Evolutionary conservation across 2,329 filamentous ascomycete species (phyloP), one percentile per base, ranked within the genome.

Genomic region (Metarhizium anisopliae): DNA sequence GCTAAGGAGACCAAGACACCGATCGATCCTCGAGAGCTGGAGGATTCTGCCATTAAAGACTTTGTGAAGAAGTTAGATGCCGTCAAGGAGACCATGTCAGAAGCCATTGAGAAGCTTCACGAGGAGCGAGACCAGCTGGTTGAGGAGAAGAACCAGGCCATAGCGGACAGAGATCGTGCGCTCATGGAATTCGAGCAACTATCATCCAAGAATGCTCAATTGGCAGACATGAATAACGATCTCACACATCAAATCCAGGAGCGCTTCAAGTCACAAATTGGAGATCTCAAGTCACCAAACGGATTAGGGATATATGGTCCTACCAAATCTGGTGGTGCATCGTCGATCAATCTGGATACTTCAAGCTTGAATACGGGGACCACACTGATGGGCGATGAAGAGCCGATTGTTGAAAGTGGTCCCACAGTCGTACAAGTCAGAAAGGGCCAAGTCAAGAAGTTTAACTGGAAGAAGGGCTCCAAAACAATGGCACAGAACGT

Each of bases 381-480:
- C 3, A 85, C 85, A 0, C 68, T 85, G 62, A 76, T 86, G 53
- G 76, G 79, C 25, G 82, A 85, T 18, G 87, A 89, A 50, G 90
- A 94, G 45, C 78, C 77, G 0, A 77, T 83, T 55, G 70, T 84
- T n/a, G 81, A 84, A 59, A 78, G 84, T 32, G 88, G 90, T 2
- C 92, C 94, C n/a, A 94, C 95, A 58, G 89, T 97, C 38, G 89
- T 97, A 58, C 95, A 94, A 64, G 95, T 97, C 59, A 85, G 91
- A 64, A 97, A 96, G 74, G 91, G 89, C 35, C 91, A 96, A 68
- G 85, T 87, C 54, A 95, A 91, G 76, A 97, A 96, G 70, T 96
- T 96, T 74, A 96, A 96, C 74, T 97, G 94, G 92, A 96, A 96
- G 80, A 96, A 95, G 77, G 91, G 91, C 43, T 90, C 90, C 43